A percentile compares a stretch with the other conserved stretches of the same genome.
Conservation (phyloP, 169 alveolate genomes). For the Plasmodium knowlesi region DNA sequence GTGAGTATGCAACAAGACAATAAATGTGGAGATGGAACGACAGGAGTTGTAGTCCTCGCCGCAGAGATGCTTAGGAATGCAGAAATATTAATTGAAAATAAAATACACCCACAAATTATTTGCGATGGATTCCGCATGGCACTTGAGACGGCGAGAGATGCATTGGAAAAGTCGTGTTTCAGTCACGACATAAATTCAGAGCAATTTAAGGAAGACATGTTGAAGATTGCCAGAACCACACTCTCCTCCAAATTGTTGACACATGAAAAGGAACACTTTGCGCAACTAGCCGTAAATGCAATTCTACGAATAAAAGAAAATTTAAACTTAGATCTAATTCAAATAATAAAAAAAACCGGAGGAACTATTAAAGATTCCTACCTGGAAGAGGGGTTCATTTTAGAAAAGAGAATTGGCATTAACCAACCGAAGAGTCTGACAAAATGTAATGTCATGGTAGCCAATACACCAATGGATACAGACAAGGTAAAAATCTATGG, state of each 20-base stretch:
- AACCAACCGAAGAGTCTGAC: conserved; percentile 94
- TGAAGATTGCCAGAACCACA: conserved; percentile 98
- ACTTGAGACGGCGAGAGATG: conserved; percentile 91
- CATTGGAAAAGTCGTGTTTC: conserved; percentile 89
- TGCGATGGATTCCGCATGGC: conserved; percentile 93
- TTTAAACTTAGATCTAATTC: conserved; percentile 91
- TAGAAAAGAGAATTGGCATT: conserved; percentile 96
- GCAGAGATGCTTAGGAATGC: conserved; percentile 99
- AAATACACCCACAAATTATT: conserved; percentile 97
- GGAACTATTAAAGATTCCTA: conserved; percentile 97
- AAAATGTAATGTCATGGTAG: conserved; percentile 94
- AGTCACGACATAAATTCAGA: conserved; percentile 88
- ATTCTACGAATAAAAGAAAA: conserved; percentile 91
- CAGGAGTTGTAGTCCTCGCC: conserved; percentile 99
- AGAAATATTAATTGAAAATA: conserved; percentile 95
- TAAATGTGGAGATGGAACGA: conserved; percentile 96
- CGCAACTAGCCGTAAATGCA: conserved; percentile 98
- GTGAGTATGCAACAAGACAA: conserved; percentile 92
- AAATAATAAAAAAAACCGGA: conserved; percentile 97
- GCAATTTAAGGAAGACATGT: conserved; percentile 91
- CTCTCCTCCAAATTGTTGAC: conserved; percentile 97
- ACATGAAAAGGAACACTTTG: conserved; percentile 96
- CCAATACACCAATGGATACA: conserved; percentile 99
- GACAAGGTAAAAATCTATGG: conserved; percentile 99
- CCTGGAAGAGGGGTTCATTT: conserved; percentile 98